Evolutionary conservation across 2,329 filamentous ascomycete species (phyloP).

Genomic region (Ascochyta fabae): DNA sequence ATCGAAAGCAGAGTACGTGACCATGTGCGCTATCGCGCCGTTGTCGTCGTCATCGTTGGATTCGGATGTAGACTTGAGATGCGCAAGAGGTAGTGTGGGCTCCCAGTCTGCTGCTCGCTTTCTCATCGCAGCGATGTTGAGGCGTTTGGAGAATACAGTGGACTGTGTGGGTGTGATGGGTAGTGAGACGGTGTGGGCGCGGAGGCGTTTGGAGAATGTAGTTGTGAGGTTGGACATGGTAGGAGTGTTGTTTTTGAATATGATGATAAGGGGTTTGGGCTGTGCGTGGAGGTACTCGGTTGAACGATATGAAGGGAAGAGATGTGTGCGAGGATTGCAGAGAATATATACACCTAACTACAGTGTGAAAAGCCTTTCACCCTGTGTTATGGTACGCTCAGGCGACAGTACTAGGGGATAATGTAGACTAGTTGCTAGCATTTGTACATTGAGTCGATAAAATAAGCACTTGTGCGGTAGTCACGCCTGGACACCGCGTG

Average conservation of each 20-base stretch:
- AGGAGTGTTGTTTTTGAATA: neutral
- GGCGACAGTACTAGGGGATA: neutral
- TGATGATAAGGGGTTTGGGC: neutral
- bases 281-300: neutral
- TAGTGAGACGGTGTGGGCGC: neutral
- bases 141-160: neutral
- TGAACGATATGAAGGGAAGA: no score
- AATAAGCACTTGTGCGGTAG: neutral
- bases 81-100: neutral
- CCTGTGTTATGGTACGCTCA: no score
- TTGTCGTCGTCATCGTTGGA: neutral
- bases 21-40: neutral
- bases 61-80: neutral
- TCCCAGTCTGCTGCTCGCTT: constrained; percentile 11
- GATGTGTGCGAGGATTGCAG: no score
- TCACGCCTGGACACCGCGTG: neutral
- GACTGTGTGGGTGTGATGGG: neutral
- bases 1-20: constrained; percentile 15
- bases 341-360: no score
- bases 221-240: neutral
- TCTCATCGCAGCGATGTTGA: neutral
- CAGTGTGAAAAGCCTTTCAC: no score
- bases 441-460: no score
- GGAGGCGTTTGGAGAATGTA: neutral
- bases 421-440: neutral